Percentiles rank a stretch among this genome's conserved stretches.
Evolutionary conservation across 2,329 filamentous ascomycete species (phyloP).

Genomic region (Ophiocordyceps camponoti-saundersi): DNA sequence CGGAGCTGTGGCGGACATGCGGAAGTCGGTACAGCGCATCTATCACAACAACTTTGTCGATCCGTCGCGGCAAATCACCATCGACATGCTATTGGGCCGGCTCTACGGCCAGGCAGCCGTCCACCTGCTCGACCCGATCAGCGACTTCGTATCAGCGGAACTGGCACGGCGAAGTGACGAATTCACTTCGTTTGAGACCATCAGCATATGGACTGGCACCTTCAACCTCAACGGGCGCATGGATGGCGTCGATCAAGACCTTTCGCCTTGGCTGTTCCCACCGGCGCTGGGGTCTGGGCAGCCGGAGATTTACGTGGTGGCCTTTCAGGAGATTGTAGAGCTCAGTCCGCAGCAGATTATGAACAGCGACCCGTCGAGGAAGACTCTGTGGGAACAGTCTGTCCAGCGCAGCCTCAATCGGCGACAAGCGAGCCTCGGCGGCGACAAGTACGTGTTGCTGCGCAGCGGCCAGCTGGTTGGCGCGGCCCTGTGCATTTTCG

Average conservation of each 20-base stretch:
- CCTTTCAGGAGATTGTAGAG: constrained; percentile 97
- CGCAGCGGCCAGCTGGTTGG: constrained; percentile 90
- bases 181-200: constrained; percentile 57
- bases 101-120: constrained; percentile 72
- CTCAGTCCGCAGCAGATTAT: constrained; percentile 96
- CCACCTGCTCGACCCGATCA: constrained; percentile 82
- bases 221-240: constrained; percentile 91
- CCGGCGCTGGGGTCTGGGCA: constrained; percentile 36
- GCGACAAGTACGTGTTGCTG: constrained; percentile 73
- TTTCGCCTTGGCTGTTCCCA: constrained; percentile 75
- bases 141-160: constrained; percentile 72
- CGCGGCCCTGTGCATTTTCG: constrained; percentile 81
- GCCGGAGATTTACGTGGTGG: constrained; percentile 76
- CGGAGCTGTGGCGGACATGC: constrained; percentile 82
- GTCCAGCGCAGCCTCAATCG: constrained; percentile 64
- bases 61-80: constrained; percentile 81
- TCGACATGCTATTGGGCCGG: constrained; percentile 79
- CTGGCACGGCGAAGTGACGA: constrained; percentile 50
- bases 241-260: constrained; percentile 58
- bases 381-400: constrained; percentile 71
- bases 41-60: constrained; percentile 98
- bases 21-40: constrained; percentile 83
- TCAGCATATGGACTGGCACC: constrained; percentile 73
- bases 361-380: constrained; percentile 83
- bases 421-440: constrained; percentile 44